Evolutionary conservation across 169 alveolate species (phyloP).

Genomic region (Cyclospora cayetanensis): DNA sequence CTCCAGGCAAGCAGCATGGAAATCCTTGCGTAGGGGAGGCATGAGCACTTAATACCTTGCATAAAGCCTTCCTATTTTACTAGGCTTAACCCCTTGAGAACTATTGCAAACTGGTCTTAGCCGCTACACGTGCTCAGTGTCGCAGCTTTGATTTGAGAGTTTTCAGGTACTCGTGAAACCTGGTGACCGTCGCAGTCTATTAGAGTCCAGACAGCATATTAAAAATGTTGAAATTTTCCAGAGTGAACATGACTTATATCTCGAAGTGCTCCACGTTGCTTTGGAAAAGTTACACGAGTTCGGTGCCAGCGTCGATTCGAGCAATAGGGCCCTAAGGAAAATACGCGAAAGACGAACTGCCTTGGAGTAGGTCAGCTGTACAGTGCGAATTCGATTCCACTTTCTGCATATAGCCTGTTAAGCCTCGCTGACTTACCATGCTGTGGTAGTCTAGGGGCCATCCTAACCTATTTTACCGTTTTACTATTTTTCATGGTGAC

Average conservation of each 20-base stretch:
- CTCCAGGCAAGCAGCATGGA: slow-evolving; percentile 84
- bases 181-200: slow-evolving; percentile 30
- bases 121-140: background rate
- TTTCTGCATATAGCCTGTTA: background rate
- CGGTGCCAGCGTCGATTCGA: slow-evolving; percentile 53
- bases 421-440: background rate
- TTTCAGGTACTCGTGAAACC: slow-evolving; percentile 45
- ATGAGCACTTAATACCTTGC: too few species aligned
- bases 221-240: slow-evolving; percentile 78
- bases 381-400: background rate
- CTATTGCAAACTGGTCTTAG: too few species aligned
- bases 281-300: slow-evolving; percentile 7
- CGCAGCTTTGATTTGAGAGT: background rate
- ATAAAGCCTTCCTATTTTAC: too few species aligned
- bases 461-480: background rate
- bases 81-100: too few species aligned
- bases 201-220: slow-evolving; percentile 68
- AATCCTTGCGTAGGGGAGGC: too few species aligned
- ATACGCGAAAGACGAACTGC: background rate
- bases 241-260: slow-evolving; percentile 72
- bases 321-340: slow-evolving; percentile 59
- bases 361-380: slow-evolving; percentile 71
- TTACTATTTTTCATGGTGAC: background rate
- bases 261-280: slow-evolving; percentile 69
- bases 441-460: background rate